These are phyloP conservation scores for Lactarius quietus DNA, from an alignment of 768 basidiomycete genomes.

Conservation along the genomic window DNA sequence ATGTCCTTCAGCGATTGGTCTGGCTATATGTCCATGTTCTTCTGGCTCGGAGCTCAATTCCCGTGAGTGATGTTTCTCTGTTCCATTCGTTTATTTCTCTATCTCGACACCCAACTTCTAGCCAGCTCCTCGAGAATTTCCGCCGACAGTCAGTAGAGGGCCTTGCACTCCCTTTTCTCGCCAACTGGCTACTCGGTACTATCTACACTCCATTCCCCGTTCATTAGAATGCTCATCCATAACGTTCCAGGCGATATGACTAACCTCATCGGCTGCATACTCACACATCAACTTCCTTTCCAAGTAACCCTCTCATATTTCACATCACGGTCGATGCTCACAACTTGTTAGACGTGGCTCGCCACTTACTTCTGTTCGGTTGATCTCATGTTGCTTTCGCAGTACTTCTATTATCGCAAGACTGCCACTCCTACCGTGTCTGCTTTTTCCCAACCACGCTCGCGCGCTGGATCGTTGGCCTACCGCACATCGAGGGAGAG, in stretches of 20 bases:
- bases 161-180: conserved; percentile 87
- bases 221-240: not conserved
- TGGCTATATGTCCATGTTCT: conserved; percentile 68
- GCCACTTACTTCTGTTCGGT: conserved; percentile 88
- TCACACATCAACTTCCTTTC: conserved; percentile 93
- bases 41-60: conserved; percentile 86
- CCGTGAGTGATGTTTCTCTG: conserved; percentile 53
- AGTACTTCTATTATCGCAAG: conserved; percentile 74
- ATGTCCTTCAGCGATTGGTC: conserved; percentile 54
- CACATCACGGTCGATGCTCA: conserved; percentile 22
- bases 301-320: conserved; percentile 50
- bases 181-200: conserved; percentile 89
- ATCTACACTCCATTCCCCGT: not conserved
- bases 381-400: conserved; percentile 69
- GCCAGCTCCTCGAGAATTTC: conserved; percentile 82
- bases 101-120: conserved; percentile 32
- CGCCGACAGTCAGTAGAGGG: conserved; percentile 78
- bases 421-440: conserved; percentile 35
- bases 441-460: conserved; percentile 39
- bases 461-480: conserved; percentile 38
- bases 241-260: conserved; percentile 72
- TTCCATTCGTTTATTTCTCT: conserved; percentile 1
- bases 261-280: conserved; percentile 85
- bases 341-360: conserved; percentile 65
- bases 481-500: conserved; percentile 53